Conservation (phyloP, 768 basidiomycete species). For the Lentinula sp. region DNA sequence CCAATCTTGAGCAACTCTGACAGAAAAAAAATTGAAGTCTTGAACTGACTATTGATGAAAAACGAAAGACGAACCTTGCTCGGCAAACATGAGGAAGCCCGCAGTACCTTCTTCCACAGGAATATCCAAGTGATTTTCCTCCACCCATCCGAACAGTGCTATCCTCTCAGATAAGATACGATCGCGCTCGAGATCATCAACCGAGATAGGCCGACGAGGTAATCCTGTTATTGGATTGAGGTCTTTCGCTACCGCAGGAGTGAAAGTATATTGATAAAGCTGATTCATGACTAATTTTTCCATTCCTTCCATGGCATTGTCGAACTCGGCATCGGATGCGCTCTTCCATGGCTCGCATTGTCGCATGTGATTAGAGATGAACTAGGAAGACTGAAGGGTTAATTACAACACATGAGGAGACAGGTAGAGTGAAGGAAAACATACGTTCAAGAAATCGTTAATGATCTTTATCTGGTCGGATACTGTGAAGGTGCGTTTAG, state of each 20-base stretch:
- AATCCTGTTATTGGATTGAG: conserved; percentile 13
- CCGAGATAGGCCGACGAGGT: conserved; percentile 74
- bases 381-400: conserved; percentile 38
- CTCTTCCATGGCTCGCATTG: conserved; percentile 79
- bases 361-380: conserved; percentile 86
- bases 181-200: conserved; percentile 96
- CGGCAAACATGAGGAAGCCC: conserved; percentile 85
- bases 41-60: not conserved
- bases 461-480: conserved; percentile 94
- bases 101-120: conserved; percentile 68
- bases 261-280: conserved; percentile 92
- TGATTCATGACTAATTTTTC: conserved; percentile 99
- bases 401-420: conserved; percentile 9
- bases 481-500: conserved; percentile 87
- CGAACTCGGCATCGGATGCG: conserved; percentile 78
- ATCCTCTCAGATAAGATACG: conserved; percentile 87
- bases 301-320: conserved; percentile 97
- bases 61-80: conserved; percentile 56
- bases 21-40: not conserved
- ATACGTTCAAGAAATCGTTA: conserved; percentile 84
- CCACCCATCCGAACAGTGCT: conserved; percentile 85
- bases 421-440: conserved; percentile 15
- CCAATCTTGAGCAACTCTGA: conserved; percentile 93
- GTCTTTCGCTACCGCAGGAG: conserved; percentile 69
- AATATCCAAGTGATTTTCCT: conserved; percentile 85